phyloP scores from a whole-genome alignment of 2,329 filamentous ascomycete genomes.

The Aspergillus luchuensis region DNA sequence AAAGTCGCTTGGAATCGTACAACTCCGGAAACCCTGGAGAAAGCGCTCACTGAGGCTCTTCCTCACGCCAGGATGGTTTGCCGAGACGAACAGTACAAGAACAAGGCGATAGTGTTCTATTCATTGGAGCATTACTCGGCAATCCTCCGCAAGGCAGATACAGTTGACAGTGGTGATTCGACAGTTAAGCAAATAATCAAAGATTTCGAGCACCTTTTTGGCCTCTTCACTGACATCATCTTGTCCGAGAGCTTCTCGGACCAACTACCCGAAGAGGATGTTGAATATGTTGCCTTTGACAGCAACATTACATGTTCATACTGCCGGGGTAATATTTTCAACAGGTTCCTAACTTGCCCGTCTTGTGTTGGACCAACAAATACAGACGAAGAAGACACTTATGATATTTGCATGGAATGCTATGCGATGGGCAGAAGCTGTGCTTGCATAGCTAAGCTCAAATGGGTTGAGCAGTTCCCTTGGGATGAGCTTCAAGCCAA shows the following conservation, averaged over 20 bases:
- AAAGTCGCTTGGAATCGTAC: slow-evolving; percentile 98
- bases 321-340: slow-evolving; percentile 95
- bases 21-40: slow-evolving; percentile 83
- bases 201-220: slow-evolving; percentile 81
- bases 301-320: slow-evolving; percentile 94
- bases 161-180: slow-evolving; percentile 47
- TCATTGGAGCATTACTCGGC: slow-evolving; percentile 76
- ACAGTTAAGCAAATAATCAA: slow-evolving; percentile 71
- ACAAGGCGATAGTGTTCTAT: slow-evolving; percentile 92
- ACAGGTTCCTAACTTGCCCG: slow-evolving; percentile 90
- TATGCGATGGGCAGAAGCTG: slow-evolving; percentile 97
- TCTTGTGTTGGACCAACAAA: slow-evolving; percentile 70
- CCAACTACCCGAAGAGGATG: slow-evolving; percentile 59
- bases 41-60: slow-evolving; percentile 83
- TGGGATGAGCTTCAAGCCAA: slow-evolving; percentile 77
- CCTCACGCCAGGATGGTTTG: slow-evolving; percentile 89
- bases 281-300: slow-evolving; percentile 80
- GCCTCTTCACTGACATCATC: slow-evolving; percentile 75
- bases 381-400: slow-evolving; percentile 76
- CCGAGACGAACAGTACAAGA: slow-evolving; percentile 97
- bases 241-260: slow-evolving; percentile 82
- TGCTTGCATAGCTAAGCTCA: slow-evolving; percentile 78
- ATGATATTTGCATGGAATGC: slow-evolving; percentile 97
- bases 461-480: slow-evolving; percentile 90
- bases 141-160: slow-evolving; percentile 60